A percentile compares a stretch with the other conserved stretches of the same genome.
These are phyloP conservation scores for Draba incana DNA, from an alignment of 345 rosid species.

Conservation along the genomic window DNA sequence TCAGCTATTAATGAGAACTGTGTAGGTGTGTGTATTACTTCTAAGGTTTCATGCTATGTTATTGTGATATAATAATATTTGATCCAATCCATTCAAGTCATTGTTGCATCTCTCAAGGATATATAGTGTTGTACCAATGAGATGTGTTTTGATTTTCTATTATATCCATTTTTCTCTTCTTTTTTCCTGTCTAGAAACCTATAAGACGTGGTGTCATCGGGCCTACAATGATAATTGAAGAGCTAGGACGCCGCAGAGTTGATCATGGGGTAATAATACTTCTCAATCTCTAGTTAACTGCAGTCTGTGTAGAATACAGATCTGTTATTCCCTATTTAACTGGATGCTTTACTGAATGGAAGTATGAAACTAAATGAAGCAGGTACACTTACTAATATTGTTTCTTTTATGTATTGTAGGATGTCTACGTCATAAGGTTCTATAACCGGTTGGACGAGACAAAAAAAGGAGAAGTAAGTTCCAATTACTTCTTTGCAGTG, in stretches of 20 bases:
- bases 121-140: neutral
- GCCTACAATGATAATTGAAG: slow-evolving; percentile 79
- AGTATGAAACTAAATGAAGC: slow-evolving; percentile 20
- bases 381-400: slow-evolving; percentile 17
- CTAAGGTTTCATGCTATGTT: neutral
- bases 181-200: slow-evolving; percentile 56
- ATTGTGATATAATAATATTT: neutral
- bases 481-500: slow-evolving; percentile 22
- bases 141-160: slow-evolving; percentile 14
- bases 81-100: slow-evolving; percentile 1
- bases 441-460: slow-evolving; percentile 79
- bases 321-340: slow-evolving; percentile 7
- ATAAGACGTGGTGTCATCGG: slow-evolving; percentile 84
- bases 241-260: slow-evolving; percentile 75
- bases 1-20: too few species aligned
- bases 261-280: slow-evolving; percentile 59
- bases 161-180: slow-evolving; percentile 28
- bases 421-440: slow-evolving; percentile 72
- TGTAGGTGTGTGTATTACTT: neutral
- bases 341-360: neutral
- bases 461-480: slow-evolving; percentile 91
- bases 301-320: neutral
- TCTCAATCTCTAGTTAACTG: slow-evolving; percentile 9
- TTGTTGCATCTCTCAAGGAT: slow-evolving; percentile 7
- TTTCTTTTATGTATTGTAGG: slow-evolving; percentile 54